These are phyloP conservation scores for Nakazawaea holstii DNA, from an alignment of 805 yeast genomes.

Conservation along the genomic window DNA sequence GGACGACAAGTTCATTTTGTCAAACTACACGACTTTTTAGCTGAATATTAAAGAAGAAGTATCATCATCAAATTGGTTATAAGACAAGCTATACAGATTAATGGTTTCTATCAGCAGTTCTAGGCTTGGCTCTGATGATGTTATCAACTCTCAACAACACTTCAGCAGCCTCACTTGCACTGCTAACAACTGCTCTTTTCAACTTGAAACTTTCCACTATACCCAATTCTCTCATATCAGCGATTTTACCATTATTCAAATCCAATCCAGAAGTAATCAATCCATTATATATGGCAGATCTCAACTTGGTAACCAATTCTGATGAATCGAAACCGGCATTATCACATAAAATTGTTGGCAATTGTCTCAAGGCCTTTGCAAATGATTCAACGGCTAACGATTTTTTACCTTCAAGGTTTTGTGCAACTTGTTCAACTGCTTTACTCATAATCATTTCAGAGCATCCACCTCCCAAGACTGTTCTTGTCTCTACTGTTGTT, in stretches of 20 bases:
- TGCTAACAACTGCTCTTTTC: constrained; percentile 87
- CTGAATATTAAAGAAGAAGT: neutral
- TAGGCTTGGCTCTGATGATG: constrained; percentile 93
- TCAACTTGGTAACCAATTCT: constrained; percentile 83
- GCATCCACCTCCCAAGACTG: constrained; percentile 93
- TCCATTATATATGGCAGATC: constrained; percentile 90
- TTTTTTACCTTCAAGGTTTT: constrained; percentile 87
- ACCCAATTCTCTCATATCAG: constrained; percentile 92
- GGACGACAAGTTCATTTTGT: neutral
- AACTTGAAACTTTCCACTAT: constrained; percentile 89
- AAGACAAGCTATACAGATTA: neutral
- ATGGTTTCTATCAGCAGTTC: constrained; percentile 84
- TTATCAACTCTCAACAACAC: constrained; percentile 93
- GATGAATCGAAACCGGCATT: constrained; percentile 96
- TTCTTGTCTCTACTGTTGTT: constrained; percentile 87
- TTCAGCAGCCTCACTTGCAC: constrained; percentile 98
- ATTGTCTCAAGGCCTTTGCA: constrained; percentile 88
- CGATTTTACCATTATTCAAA: constrained; percentile 75
- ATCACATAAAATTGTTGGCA: constrained; percentile 93
- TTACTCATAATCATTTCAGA: constrained; percentile 91
- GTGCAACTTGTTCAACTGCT: constrained; percentile 91
- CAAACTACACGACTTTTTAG: neutral
- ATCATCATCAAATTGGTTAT: neutral
- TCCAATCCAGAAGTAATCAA: constrained; percentile 89
- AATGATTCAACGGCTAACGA: constrained; percentile 92